phyloP scores from a whole-genome alignment of 2,329 filamentous ascomycete genomes.

The Fusarium abutilonis region DNA sequence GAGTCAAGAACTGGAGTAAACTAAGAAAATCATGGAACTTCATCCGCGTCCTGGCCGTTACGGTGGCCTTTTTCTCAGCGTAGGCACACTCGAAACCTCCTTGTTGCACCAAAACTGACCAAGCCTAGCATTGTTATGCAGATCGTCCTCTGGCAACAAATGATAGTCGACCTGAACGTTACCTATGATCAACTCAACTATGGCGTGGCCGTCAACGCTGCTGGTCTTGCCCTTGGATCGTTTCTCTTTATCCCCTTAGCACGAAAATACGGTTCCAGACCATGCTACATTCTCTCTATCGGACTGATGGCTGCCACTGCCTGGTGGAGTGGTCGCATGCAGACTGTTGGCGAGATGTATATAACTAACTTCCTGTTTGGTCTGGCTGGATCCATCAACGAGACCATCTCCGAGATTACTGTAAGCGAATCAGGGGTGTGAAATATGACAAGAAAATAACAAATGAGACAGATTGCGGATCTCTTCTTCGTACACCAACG shows the following conservation, averaged over 20 bases:
- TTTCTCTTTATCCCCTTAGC: conserved; percentile 48
- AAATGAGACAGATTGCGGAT: conserved; percentile 41
- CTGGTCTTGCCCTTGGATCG: conserved; percentile 46
- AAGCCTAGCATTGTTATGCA: conserved; percentile 13
- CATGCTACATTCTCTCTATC: conserved; percentile 41
- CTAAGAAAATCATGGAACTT: conserved; percentile 42
- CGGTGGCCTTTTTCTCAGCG: conserved; percentile 40
- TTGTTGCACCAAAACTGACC: background rate
- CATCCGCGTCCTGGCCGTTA: conserved; percentile 36
- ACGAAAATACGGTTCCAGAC: conserved; percentile 47
- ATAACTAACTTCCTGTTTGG: conserved; percentile 46
- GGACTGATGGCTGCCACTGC: conserved; percentile 17
- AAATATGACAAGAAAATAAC: background rate
- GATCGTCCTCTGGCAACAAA: conserved; percentile 46
- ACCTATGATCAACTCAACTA: conserved; percentile 40
- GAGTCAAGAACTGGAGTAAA: conserved; percentile 43
- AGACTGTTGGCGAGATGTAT: conserved; percentile 35
- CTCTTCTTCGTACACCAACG: conserved; percentile 49
- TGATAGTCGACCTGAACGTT: conserved; percentile 42
- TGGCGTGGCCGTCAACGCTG: conserved; percentile 41
- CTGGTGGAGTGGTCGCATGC: conserved; percentile 22
- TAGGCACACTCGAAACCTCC: background rate
- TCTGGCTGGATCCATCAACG: conserved; percentile 51
- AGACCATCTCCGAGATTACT: conserved; percentile 53
- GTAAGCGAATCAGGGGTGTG: conserved; percentile 9